Conservation (phyloP, 768 basidiomycete species). For the Tricholoma sp. region DNA sequence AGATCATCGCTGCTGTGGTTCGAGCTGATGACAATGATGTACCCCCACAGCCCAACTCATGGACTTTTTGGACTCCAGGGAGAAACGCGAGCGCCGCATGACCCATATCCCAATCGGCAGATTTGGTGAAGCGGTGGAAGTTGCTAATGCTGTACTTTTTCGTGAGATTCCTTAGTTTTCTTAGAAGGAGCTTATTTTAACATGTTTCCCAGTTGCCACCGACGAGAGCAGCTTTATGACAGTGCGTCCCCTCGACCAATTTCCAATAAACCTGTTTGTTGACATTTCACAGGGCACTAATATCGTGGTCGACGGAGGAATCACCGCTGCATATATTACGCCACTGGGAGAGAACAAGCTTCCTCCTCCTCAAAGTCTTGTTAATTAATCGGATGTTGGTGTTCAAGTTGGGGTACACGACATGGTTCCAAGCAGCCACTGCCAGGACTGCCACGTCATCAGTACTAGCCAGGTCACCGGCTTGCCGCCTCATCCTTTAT, state of each 20-base stretch:
- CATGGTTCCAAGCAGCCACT: no score
- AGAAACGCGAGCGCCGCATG: conserved; percentile 89
- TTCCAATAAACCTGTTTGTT: neutral
- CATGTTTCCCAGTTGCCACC: conserved; percentile 64
- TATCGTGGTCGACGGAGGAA: conserved; percentile 94
- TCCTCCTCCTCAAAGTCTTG: conserved; percentile 65
- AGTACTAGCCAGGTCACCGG: no score
- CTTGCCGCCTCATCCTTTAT: no score
- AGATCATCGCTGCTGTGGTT: neutral
- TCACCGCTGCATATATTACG: conserved; percentile 91
- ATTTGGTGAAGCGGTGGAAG: conserved; percentile 95
- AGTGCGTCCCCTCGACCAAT: conserved; percentile 37
- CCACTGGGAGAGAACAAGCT: conserved; percentile 72
- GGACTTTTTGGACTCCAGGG: conserved; percentile 95
- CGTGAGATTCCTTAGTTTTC: conserved; percentile 48
- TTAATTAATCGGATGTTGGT: conserved; percentile 16
- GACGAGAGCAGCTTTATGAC: conserved; percentile 97
- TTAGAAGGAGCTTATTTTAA: conserved; percentile 1
- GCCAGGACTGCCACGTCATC: no score
- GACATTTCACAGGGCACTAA: conserved; percentile 62
- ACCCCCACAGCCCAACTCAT: conserved; percentile 78
- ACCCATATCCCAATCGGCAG: conserved; percentile 94
- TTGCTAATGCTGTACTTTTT: conserved; percentile 91
- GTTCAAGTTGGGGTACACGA: no score
- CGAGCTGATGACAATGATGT: conserved; percentile 10